phyloP scores from a whole-genome alignment of 164 flowering plant species.

The Liriodendron chinense region DNA sequence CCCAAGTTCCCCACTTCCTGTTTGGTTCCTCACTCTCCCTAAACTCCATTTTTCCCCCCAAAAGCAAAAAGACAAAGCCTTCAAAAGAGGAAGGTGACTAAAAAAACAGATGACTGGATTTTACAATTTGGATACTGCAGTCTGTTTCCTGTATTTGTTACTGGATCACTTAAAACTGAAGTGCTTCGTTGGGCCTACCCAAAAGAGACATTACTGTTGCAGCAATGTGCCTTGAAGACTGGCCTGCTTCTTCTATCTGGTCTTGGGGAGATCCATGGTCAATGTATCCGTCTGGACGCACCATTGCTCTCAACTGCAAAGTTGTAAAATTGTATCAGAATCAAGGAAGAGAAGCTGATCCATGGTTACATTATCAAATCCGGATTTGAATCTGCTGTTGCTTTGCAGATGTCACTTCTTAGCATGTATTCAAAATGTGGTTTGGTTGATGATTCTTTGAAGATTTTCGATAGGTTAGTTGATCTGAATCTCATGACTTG shows the following conservation, averaged over 20 bases:
- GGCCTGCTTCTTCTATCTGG: constrained; percentile 88
- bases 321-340: constrained; percentile 4
- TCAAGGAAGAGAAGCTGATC: constrained; percentile 18
- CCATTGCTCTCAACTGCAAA: constrained; percentile 31
- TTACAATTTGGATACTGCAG: neutral
- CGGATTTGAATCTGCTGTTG: constrained; percentile 34
- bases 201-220: constrained; percentile 73
- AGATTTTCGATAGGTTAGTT: constrained; percentile 32
- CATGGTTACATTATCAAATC: constrained; percentile 47
- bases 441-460: constrained; percentile 38
- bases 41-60: neutral
- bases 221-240: constrained; percentile 64
- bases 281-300: constrained; percentile 69
- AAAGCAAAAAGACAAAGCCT: neutral
- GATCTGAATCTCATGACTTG: constrained; percentile 52
- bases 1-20: neutral
- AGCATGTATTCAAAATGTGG: constrained; percentile 64
- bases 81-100: neutral
- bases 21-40: neutral
- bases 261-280: constrained; percentile 85
- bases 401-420: constrained; percentile 53
- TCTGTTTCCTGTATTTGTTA: neutral
- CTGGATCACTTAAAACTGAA: constrained; percentile 35
- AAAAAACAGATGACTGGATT: neutral
- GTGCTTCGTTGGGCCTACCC: constrained; percentile 68